Evolutionary conservation across 2,329 filamentous ascomycete species (phyloP), one percentile per base, ranked within the genome.

Genomic region (Juglanconis sp.): DNA sequence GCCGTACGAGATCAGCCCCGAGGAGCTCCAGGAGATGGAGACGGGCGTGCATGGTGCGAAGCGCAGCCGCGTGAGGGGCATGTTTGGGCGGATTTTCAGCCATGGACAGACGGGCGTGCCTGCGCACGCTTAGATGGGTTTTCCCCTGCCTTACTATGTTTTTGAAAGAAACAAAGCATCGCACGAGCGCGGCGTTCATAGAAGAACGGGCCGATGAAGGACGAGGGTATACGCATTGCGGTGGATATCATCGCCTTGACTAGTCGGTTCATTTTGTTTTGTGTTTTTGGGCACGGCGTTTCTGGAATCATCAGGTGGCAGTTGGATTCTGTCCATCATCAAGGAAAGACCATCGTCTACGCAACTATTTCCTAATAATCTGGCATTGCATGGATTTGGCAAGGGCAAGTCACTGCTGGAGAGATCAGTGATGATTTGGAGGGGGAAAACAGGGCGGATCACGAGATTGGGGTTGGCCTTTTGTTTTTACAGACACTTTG

Each of bases 81-180:
- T 85, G 73, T 81, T 81, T 71, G 79, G 78, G 38, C 80, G 82
- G 47, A 76, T 85, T 61, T 81, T 85, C 61, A 79, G 80, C 50
- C 49, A 35, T 11, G 76, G 74, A 4, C 38, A 42, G 54, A 71
- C 75, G 2, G 62, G 59, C 55, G 74, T 78, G 59, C 64, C 73
- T 34, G 73, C 74, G 61, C 74, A 24, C 17, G 17, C 17, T 24
- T 24, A 24, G 17, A 24, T 24, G 17, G 17, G 1, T 24, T 24
- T 24, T 2, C 17, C 17, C 17, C 17, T 24, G 17, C 17, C 17
- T 49, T 49, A 24, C 8, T 30, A 30, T 30, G 7, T 11, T 49
- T 49, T 24, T 49, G 11, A 30, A 11, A 53, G 51, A 31, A 8
- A 10, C 4, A 17, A 52, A 36, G 35, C 36, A 46, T 55, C 24